Conservation (phyloP, 495 filamentous ascomycete genomes). For the Aspergillus funiculosus region DNA sequence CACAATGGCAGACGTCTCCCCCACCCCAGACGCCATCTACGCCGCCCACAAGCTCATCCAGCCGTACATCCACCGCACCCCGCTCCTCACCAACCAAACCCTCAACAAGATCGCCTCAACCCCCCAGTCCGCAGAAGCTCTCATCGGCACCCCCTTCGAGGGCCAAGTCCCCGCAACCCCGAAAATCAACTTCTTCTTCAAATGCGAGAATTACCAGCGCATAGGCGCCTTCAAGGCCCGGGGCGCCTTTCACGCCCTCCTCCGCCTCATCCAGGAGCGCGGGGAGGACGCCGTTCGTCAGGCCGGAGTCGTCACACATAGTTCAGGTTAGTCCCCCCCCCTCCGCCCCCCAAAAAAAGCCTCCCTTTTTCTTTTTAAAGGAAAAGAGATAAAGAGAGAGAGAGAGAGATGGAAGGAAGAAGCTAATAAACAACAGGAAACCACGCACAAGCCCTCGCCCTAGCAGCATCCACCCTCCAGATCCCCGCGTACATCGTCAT, state of each 20-base stretch:
- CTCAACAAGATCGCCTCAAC: slow-evolving; percentile 70
- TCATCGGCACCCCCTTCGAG: slow-evolving; percentile 53
- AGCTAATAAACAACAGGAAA: slow-evolving; percentile 55
- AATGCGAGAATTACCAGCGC: slow-evolving; percentile 90
- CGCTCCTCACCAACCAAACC: slow-evolving; percentile 69
- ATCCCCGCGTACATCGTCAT: slow-evolving; percentile 82
- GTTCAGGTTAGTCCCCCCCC: slow-evolving; percentile 54
- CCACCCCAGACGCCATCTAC: slow-evolving; percentile 63
- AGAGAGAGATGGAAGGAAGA: not conserved
- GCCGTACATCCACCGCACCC: slow-evolving; percentile 74
- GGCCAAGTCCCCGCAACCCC: slow-evolving; percentile 55
- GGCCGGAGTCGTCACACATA: slow-evolving; percentile 85
- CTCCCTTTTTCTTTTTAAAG: not conserved
- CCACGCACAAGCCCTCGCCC: slow-evolving; percentile 89
- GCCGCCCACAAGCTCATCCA: slow-evolving; percentile 67
- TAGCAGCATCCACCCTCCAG: slow-evolving; percentile 63
- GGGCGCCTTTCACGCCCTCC: slow-evolving; percentile 84
- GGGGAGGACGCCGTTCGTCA: slow-evolving; percentile 49
- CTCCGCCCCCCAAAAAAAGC: not conserved
- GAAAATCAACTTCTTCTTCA: slow-evolving; percentile 77
- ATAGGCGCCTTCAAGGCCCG: slow-evolving; percentile 92
- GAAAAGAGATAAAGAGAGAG: too few relatives aligned
- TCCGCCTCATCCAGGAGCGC: slow-evolving; percentile 59
- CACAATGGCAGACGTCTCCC: slow-evolving; percentile 15
- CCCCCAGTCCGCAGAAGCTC: slow-evolving; percentile 49